Conservation (phyloP, 2,329 filamentous ascomycete genomes). For the Penicillium sp. region DNA sequence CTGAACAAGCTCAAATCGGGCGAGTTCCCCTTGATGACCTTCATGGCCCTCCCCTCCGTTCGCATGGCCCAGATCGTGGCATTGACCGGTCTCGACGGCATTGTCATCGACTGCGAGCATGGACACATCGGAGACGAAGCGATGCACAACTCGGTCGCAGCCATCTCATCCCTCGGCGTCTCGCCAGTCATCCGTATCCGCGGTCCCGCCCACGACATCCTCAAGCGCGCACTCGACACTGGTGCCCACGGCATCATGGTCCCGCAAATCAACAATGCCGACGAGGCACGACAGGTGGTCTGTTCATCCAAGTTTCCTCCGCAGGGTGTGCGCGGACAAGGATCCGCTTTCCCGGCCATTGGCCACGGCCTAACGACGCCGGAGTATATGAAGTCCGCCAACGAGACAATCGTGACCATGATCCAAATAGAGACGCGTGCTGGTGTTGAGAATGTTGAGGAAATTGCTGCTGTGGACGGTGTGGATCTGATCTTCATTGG, state of each 20-base stretch:
- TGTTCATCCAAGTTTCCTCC: slow-evolving; percentile 35
- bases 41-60: slow-evolving; percentile 54
- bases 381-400: slow-evolving; percentile 40
- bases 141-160: slow-evolving; percentile 33
- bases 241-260: slow-evolving; percentile 51
- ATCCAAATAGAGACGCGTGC: slow-evolving; percentile 46
- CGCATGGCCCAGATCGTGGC: slow-evolving; percentile 61
- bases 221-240: slow-evolving; percentile 31
- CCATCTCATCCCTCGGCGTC: slow-evolving; percentile 29
- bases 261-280: slow-evolving; percentile 54
- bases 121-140: slow-evolving; percentile 34
- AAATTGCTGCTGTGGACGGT: slow-evolving; percentile 43
- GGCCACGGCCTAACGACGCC: slow-evolving; percentile 38
- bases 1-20: slow-evolving; percentile 49
- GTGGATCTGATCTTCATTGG: slow-evolving; percentile 46
- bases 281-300: slow-evolving; percentile 40
- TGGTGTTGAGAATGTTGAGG: slow-evolving; percentile 47
- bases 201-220: slow-evolving; percentile 24
- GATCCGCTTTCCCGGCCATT: slow-evolving; percentile 33
- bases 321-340: slow-evolving; percentile 34
- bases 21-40: slow-evolving; percentile 53
- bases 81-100: slow-evolving; percentile 65
- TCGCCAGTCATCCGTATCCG: slow-evolving; percentile 30
- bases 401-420: slow-evolving; percentile 38
- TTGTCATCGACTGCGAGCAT: slow-evolving; percentile 52